Base-by-base conservation (phyloP, 2,329 filamentous ascomycete genomes). In the Lasiodiplodia gonubiensis region DNA sequence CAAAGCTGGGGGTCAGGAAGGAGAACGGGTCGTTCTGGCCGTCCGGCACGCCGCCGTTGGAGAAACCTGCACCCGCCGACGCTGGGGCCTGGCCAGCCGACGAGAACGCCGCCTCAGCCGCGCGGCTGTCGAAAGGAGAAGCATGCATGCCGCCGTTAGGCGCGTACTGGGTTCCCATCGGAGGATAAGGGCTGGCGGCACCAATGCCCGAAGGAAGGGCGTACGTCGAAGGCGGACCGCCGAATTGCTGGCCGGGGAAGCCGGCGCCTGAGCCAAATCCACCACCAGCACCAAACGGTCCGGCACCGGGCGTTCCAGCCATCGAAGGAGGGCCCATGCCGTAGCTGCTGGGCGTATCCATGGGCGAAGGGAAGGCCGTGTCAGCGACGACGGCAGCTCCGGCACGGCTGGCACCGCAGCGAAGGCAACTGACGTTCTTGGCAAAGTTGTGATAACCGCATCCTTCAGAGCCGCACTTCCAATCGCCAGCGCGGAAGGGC, bases 401-500 rank as follows among this genome's bases (percentile, higher is more conserved):
- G 69, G 94, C 94, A 74, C 95, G 92, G 79, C 93, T 96, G 64
- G 94, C 95, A 78, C 95, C 95, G 77, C 95, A 99, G 69, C 95
- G 92, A 70, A 99, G 88, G 80, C 95, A 99, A 81, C 93, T 97
- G 68, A 98, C 94, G 75, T 99, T 99, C 88, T 99, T 99, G 70
- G 95, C 95, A 78, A 99, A 99, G 84, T 99, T 99, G 85, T 99
- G 95, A 80, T 99, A 99, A 68, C 92, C 93, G 78, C 95, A 99
- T 46, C 94, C 93, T 77, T 99, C 95, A 71, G 95, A 95, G 67
- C 95, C 95, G 77, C 95, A 99, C 81, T 97, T 97, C 95, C 95
- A 99, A 77, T 99, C 95, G 76, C 95, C 95, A 66, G 95, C 95
- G 76, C 95, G 92, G 90, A 99, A 99, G 18, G 95, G 95, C 52